Percentiles rank a stretch among this genome's conserved stretches.
Evolutionary conservation across 768 basidiomycete genomes (phyloP).

Genomic region (Mycena rebaudengoi): DNA sequence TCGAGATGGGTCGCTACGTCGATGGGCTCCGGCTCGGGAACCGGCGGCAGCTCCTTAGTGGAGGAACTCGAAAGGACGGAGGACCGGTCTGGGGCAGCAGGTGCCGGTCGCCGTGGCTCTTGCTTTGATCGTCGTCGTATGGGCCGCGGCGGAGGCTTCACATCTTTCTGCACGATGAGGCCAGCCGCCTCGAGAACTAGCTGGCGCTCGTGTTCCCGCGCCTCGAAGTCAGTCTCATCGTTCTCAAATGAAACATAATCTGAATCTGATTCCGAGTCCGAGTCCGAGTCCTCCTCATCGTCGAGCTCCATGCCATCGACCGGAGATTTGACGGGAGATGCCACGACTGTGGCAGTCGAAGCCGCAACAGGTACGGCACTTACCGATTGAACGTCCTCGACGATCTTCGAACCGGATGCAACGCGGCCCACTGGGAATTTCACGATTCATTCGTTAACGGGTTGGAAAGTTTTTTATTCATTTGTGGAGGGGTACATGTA

Average conservation of each 20-base stretch:
- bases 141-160: slow-evolving; percentile 56
- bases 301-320: slow-evolving; percentile 22
- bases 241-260: slow-evolving; percentile 53
- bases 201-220: slow-evolving; percentile 78
- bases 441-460: not conserved
- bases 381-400: slow-evolving; percentile 3
- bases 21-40: slow-evolving; percentile 52
- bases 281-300: slow-evolving; percentile 29
- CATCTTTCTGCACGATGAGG: slow-evolving; percentile 74
- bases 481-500: slow-evolving; percentile 50
- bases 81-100: slow-evolving; percentile 46
- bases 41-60: slow-evolving; percentile 63
- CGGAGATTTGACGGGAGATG: not conserved
- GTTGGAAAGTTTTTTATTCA: slow-evolving; percentile 24
- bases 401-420: slow-evolving; percentile 1
- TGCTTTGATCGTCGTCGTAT: slow-evolving; percentile 40
- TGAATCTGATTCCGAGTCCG: slow-evolving; percentile 42
- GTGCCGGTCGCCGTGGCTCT: slow-evolving; percentile 54
- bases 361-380: slow-evolving; percentile 14
- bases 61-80: slow-evolving; percentile 37
- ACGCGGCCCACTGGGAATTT: not conserved
- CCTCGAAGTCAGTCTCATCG: slow-evolving; percentile 60
- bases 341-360: not conserved
- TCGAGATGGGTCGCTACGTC: slow-evolving; percentile 58
- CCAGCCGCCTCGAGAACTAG: slow-evolving; percentile 91